Evolutionary conservation across 176 grass and related monocot genomes (phyloP).

Genomic region (Eragrostis nindensis): DNA sequence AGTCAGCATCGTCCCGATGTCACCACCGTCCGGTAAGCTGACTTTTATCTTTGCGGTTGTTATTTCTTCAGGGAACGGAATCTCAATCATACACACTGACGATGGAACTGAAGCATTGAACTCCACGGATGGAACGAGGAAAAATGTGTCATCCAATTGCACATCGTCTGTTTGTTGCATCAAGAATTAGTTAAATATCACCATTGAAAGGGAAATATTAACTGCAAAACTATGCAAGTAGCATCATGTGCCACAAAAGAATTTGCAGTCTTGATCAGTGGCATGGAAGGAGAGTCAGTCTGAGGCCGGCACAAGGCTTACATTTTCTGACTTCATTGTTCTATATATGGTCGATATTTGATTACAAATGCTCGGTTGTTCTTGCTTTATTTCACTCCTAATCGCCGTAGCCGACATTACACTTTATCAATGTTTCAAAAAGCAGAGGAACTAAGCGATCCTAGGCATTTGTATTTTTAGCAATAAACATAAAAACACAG

Average conservation of each 20-base stretch:
- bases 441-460: no score
- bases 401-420: no score
- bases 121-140: neutral
- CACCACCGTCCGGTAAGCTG: neutral
- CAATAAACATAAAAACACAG: no score
- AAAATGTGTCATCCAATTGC: neutral
- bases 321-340: neutral
- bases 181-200: no score
- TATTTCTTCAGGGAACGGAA: neutral
- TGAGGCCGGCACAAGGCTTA: neutral
- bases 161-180: neutral
- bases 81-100: neutral
- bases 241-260: neutral
- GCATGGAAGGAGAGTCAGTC: neutral
- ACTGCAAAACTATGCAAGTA: neutral
- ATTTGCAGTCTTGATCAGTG: neutral
- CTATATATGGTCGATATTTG: neutral
- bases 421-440: no score
- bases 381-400: neutral
- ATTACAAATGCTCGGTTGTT: neutral
- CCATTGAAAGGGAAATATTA: neutral
- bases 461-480: no score
- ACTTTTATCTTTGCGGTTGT: neutral
- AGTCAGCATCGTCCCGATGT: neutral
- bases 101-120: neutral